Conservation (phyloP, 2,329 filamentous ascomycete genomes). For the Zymoseptoria crescenta region DNA sequence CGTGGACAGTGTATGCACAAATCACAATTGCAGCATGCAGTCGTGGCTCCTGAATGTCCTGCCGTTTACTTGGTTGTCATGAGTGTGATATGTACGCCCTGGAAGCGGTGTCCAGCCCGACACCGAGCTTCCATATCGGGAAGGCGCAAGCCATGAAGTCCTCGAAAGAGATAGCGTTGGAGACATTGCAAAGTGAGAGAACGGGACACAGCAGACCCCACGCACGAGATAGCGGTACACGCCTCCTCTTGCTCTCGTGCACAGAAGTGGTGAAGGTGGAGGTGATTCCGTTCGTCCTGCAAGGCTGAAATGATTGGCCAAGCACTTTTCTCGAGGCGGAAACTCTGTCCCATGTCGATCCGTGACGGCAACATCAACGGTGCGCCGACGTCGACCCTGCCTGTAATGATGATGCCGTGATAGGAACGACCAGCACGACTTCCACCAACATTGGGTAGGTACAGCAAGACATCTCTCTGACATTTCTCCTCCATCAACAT, state of each 20-base stretch:
- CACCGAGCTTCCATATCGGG: no score
- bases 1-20: no score
- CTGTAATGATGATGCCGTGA: neutral
- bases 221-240: neutral
- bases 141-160: no score
- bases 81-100: no score
- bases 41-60: no score
- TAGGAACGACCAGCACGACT: neutral
- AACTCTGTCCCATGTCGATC: neutral
- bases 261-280: neutral
- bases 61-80: no score
- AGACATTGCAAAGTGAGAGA: neutral
- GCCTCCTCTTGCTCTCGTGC: neutral
- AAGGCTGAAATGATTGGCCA: neutral
- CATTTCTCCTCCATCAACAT: neutral
- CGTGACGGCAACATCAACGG: neutral
- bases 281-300: slow-evolving; percentile 1
- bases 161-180: neutral
- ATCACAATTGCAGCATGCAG: no score
- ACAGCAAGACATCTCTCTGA: neutral
- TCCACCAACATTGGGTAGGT: neutral
- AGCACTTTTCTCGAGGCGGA: neutral
- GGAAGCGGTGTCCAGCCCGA: no score
- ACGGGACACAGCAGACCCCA: neutral
- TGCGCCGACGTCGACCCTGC: neutral